These are phyloP conservation scores for Chamaecrista fasciculata DNA, from an alignment of 306 rosid species.

Conservation along the genomic window DNA sequence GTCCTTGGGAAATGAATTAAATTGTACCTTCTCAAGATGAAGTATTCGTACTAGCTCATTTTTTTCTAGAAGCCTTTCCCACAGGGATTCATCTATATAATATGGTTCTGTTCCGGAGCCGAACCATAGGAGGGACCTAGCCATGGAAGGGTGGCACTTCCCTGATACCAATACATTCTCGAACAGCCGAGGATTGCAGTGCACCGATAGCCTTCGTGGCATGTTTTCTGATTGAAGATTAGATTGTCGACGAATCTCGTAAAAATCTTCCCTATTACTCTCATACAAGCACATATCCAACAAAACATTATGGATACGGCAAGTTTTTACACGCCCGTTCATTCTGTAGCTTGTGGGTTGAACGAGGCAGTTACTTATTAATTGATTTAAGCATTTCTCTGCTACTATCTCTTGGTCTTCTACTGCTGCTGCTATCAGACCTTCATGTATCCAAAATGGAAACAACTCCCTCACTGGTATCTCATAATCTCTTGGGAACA, in stretches of 20 bases:
- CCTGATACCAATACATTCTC: background rate
- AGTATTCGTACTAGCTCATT: background rate
- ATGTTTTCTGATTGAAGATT: background rate
- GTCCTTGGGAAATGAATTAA: background rate
- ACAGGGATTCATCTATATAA: background rate
- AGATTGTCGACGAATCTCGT: background rate
- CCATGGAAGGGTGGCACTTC: background rate
- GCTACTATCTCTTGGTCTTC: background rate
- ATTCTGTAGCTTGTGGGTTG: background rate
- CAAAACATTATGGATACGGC: background rate
- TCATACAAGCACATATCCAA: background rate
- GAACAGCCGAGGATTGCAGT: background rate
- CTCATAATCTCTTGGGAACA: background rate
- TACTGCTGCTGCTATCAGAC: background rate
- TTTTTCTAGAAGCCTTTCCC: background rate
- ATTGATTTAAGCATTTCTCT: background rate
- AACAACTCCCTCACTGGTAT: background rate
- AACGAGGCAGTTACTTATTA: background rate
- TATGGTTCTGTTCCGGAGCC: background rate
- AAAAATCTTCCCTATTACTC: background rate
- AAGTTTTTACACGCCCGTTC: background rate
- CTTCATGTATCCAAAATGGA: background rate
- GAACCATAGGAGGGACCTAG: background rate
- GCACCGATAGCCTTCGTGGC: background rate
- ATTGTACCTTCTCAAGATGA: background rate